A percentile compares a stretch with the other conserved stretches of the same genome.
These are phyloP conservation scores for Cryptosporidium ubiquitum DNA, from an alignment of 169 alveolate genomes.

Conservation along the genomic window DNA sequence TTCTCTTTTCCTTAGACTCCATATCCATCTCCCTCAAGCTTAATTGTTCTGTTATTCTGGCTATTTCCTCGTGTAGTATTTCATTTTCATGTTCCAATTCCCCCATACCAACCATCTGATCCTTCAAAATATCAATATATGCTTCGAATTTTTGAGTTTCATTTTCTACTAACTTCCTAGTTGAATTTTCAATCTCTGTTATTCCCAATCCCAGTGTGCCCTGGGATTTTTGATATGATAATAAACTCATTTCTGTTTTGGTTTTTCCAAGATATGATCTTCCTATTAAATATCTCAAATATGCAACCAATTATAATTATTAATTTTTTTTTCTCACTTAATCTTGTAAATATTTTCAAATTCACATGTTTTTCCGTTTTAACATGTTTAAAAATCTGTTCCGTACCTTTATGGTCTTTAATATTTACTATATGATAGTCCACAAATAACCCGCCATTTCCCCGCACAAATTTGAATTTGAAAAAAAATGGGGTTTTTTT, in stretches of 20 bases:
- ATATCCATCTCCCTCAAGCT: conserved; percentile 56
- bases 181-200: conserved; percentile 28
- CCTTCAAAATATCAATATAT: conserved; percentile 31
- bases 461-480: conserved; percentile 22
- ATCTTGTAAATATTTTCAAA: neutral
- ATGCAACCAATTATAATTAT: neutral
- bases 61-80: conserved; percentile 25
- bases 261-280: neutral
- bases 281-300: neutral
- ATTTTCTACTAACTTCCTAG: conserved; percentile 36
- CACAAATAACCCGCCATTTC: conserved; percentile 65
- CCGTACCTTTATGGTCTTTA: conserved; percentile 20
- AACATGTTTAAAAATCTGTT: conserved; percentile 19
- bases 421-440: conserved; percentile 17
- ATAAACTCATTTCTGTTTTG: neutral
- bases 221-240: neutral
- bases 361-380: conserved; percentile 6
- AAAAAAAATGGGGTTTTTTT: conserved; percentile 5
- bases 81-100: conserved; percentile 30
- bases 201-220: conserved; percentile 7
- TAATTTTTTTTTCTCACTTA: neutral
- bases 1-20: conserved; percentile 45
- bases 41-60: conserved; percentile 45
- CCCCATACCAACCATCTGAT: conserved; percentile 16
- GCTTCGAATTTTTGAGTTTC: conserved; percentile 45